Conservation (phyloP, 2,329 filamentous ascomycete genomes). For the Penicillium sp. region DNA sequence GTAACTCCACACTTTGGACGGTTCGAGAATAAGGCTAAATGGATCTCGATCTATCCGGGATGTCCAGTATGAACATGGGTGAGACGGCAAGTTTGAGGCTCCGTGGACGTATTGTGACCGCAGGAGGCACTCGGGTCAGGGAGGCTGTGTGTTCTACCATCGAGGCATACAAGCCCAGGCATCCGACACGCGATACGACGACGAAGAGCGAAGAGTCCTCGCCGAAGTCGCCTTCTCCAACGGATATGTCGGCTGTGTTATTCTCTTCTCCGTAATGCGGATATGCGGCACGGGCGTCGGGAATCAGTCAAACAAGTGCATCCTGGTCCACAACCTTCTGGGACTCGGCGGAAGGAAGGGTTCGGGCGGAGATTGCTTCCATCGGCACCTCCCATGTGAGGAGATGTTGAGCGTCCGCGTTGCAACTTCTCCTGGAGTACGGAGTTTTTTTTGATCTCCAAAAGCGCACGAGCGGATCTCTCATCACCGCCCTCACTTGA, state of each 20-base stretch:
- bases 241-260: not conserved
- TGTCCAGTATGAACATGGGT: not conserved
- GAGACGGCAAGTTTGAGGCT: not conserved
- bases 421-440: no score
- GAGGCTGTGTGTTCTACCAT: not conserved
- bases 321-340: not conserved
- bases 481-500: not conserved
- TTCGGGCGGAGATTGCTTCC: slow-evolving; percentile 7
- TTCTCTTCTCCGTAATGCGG: not conserved
- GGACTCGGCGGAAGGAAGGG: not conserved
- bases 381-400: slow-evolving; percentile 7
- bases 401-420: not conserved
- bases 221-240: not conserved
- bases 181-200: not conserved
- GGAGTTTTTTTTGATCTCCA: no score
- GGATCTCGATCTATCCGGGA: not conserved
- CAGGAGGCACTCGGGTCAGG: no score
- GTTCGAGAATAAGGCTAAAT: not conserved
- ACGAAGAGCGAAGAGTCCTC: not conserved
- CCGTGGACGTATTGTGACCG: not conserved
- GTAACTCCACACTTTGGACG: not conserved
- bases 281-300: not conserved
- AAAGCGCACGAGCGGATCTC: not conserved
- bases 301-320: not conserved
- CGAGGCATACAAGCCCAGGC: not conserved